Evolutionary conservation across 148 eudicot species (phyloP), one percentile per base, ranked within the genome.

Genomic region (Chenopodium suecicum): DNA sequence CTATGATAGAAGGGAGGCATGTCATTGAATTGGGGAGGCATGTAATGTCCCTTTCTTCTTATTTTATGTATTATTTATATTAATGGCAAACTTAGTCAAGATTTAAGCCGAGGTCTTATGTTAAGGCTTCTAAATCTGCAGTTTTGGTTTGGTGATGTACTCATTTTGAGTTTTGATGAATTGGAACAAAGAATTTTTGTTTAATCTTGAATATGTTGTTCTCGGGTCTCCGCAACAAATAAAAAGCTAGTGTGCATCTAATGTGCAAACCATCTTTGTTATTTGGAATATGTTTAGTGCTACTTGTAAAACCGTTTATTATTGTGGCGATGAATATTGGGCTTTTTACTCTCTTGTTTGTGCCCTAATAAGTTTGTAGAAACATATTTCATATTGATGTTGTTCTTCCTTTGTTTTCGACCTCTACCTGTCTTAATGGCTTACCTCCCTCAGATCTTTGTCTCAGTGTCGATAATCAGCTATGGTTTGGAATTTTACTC

Each of bases 11-110:
- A 85, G 98, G 99, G 79, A 87, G 92, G 37, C 89, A 80, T 54
- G 82, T 85, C 76, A 79, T 96, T 73, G 98, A 94, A 84, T 85
- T 94, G 87, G 99, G 99, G 77, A 96, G 98, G 99, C 91, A 85
- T 81, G 91, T 88, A 81, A 29, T 70, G 62, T 85, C 58, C 64
- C 63, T 75, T 75, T 32, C 32, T 75, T 68, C 9, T 22, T 65
- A 31, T 54, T 20, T 17, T 0, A 25, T 74, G 72, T 22, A 12
- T 50, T 19, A 27, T 70, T n/a, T 62, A 16, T 47, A 46, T 48
- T 60, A 13, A 7, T 1, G 62, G 50, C 22, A 58, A 17, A 29
- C 17, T 60, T 47, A 11, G 8, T 58, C 75, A 6, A 52, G 48
- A 1, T 23, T 74, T 13, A 16, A 34, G 4, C 31, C 4, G 2